Conservation (phyloP, 371 early-diverging fungal species). For the Mucor mucedo region DNA sequence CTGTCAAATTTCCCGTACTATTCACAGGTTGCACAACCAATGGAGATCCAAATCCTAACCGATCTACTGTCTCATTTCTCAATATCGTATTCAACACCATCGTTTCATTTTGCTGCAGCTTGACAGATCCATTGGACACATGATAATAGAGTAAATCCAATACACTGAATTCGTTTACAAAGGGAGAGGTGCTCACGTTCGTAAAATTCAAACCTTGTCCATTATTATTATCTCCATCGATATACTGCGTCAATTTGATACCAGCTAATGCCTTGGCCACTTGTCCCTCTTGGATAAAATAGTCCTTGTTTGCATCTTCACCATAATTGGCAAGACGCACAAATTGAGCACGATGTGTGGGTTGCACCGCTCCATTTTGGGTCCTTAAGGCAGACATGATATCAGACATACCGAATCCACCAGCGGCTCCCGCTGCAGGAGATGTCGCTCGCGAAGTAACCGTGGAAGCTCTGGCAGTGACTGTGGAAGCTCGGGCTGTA, state of each 20-base stretch:
- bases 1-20: slow-evolving; percentile 7
- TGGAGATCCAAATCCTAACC: slow-evolving; percentile 25
- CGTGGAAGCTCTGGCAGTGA: background rate
- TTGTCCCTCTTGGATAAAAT: background rate
- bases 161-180: background rate
- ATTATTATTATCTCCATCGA: background rate
- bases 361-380: background rate
- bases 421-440: too few relatives aligned
- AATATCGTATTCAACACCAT: slow-evolving; percentile 25
- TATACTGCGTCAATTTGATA: background rate
- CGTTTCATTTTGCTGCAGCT: background rate
- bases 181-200: background rate
- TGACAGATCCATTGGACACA: slow-evolving; percentile 34
- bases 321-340: background rate
- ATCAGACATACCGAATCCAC: background rate
- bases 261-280: too few relatives aligned
- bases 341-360: background rate
- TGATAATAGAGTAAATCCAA: slow-evolving; percentile 37
- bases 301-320: background rate
- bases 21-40: slow-evolving; percentile 24
- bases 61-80: slow-evolving; percentile 32
- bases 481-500: background rate
- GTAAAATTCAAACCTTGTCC: background rate
- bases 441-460: background rate
- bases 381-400: background rate